Evolutionary conservation across 2,329 filamentous ascomycete genomes (phyloP), one percentile per base, ranked within the genome.

Genomic region (Emmonsia crescens): DNA sequence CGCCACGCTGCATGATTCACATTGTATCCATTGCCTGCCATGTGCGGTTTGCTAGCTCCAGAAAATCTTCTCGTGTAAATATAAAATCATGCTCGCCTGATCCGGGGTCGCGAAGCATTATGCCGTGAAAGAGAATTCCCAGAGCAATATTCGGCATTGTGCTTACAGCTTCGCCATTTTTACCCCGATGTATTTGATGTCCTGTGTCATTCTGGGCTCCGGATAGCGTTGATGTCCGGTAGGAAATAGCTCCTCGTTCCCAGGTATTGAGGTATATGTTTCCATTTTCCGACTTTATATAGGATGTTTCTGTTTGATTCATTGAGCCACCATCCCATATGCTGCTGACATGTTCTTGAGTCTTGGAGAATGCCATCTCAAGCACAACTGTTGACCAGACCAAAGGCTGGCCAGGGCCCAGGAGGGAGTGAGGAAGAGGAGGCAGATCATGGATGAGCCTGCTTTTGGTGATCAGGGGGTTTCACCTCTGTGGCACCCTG

Each of bases 311-410:
- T 31, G 33, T 29, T 21, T 3, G 60, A 58, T 12, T 4, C 27
- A 44, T 62, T 60, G 2, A 64, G 44, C 62, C 60, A 62, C 36
- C 31, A 64, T 19, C 29, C 57, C 44, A 57, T 31, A 42, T 64
- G 60, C 44, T 46, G 29, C 51, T 59, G 12, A 59, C 21, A 21
- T 60, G 57, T 51, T 46, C 57, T 0, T 14, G 16, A 3, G 58
- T 60, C 40, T 64, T 49, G 3, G 57, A 60, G 5, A n/a, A 62
- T 9, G 36, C 62, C 9, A 52, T 44, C 49, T 62, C 63, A 4
- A 64, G 10, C 9, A 55, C 61, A 6, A 62, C 61, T 21, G 46
- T 60, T 8, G 61, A 54, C 60, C 60, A 61, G 1, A n/a, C 5
- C 8, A 8, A 3, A 27, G 60, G 36, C n/a, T 51, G 51, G 3